Percentiles rank a stretch among this genome's conserved stretches.
Conservation (phyloP, 2,329 filamentous ascomycete genomes). For the Karstenula rhodostoma region DNA sequence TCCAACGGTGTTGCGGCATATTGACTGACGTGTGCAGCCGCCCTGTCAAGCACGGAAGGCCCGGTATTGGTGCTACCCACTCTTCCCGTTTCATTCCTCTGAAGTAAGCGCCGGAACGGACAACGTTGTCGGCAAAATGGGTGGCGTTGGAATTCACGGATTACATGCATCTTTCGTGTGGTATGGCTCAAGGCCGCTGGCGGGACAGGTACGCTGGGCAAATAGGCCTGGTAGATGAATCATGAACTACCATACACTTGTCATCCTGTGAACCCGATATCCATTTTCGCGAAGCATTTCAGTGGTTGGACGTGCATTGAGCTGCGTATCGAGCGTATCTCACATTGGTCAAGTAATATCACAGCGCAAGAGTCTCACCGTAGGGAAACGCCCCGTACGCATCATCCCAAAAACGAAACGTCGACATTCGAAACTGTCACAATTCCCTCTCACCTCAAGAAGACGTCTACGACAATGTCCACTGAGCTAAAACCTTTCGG, state of each 20-base stretch:
- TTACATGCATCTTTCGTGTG: constrained; percentile 11
- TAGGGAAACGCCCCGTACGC: neutral
- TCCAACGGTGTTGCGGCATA: neutral
- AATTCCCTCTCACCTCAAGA: neutral
- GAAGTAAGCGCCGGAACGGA: constrained; percentile 71
- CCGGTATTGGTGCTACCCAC: constrained; percentile 99
- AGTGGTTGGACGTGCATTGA: neutral
- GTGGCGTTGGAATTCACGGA: neutral
- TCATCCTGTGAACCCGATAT: neutral
- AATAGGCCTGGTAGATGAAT: constrained; percentile 11
- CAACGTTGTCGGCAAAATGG: constrained; percentile 1
- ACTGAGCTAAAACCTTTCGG: neutral
- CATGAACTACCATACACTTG: constrained; percentile 8
- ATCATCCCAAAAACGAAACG: neutral
- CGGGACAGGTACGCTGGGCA: constrained; percentile 5
- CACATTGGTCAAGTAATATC: neutral
- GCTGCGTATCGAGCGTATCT: neutral
- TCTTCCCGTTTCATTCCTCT: constrained; percentile 99
- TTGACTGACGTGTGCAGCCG: constrained; percentile 67
- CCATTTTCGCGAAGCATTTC: neutral
- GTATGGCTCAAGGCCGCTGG: constrained; percentile 2
- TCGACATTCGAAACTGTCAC: neutral
- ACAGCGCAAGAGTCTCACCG: neutral
- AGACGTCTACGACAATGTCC: neutral
- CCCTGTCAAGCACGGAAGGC: constrained; percentile 99